Base-by-base conservation (phyloP, 2,329 filamentous ascomycete genomes). In the Hymenoscyphus fructigenus region DNA sequence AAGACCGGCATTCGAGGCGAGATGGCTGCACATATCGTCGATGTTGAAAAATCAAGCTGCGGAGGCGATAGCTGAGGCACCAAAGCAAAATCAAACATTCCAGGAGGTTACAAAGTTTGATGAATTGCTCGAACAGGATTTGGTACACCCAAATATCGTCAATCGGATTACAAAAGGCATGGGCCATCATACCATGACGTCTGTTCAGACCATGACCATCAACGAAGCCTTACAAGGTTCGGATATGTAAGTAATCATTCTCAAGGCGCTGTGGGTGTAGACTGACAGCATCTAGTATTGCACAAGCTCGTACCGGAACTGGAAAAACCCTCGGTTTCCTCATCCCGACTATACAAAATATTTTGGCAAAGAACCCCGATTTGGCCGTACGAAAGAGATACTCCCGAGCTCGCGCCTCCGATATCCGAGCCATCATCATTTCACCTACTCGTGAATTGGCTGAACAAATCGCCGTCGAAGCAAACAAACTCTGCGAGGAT, bases 321-420 rank as follows among this genome's bases (percentile, higher is more conserved):
- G 95, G 95, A 75, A 99, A 99, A 81, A 99, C 95, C 0, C 80
- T 98, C 65, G 95, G 92, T 59, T 99, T 98, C 82, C 84, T 99
- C 38, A 80, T 98, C 6, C 95, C 95, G 59, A 82, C 93, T 5
- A 79, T 98, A 60, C 92, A 97, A 77, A 90, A 91, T 69, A 83
- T 98, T 57, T 80, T 98, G 63, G 87, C 89, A 68, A 80, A 90
- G n/a, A 70, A 66, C 38, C 75, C 74, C 20, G 76, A 80, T 0
- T 83, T 96, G 32, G 86, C 84, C 47, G 70, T 75, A 7, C 72
- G 67, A 66, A 65, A 70, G 55, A 67, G 70, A 63, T 69, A 72
- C 58, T 71, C 75, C n/a, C 63, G 62, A 23, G 80, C 82, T 57
- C 75, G 78, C n/a, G 77, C 81, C 38, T 79, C 82, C 70, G 90